Evolutionary conservation across 2,329 filamentous ascomycete genomes (phyloP), one percentile per base, ranked within the genome.

Genomic region (Neonectria coccinea): DNA sequence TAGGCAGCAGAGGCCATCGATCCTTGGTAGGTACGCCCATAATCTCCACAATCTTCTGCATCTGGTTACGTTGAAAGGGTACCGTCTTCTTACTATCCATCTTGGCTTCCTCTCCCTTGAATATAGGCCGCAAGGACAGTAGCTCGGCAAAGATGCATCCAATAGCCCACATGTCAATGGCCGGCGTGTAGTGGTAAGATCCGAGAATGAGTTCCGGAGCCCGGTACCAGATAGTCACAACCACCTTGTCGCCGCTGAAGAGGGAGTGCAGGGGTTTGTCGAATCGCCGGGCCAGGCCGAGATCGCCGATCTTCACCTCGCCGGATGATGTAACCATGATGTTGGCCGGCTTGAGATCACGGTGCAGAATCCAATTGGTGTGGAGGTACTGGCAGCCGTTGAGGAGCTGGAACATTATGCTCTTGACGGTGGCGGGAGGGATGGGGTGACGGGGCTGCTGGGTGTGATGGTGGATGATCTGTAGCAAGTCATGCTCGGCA

Each of bases 221-320:
- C 22, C 96, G 92, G 75, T 99, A 99, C 96, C 96, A 99, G 67
- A 99, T 99, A 0, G 96, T 99, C 14, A 99, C 96, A 56, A 99
- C 96, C 2, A 99, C 96, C 78, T 99, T 99, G 73, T 99, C 96
- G 56, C 96, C 96, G 18, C 89, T 92, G 79, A 96, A 99, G 1
- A 99, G 86, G 0, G 92, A 93, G 74, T 97, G 93, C 1, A 98
- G 83, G 0, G 96, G 96, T 76, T 98, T 97, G 81, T 96, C 91
- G 79, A 98, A 98, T 2, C 97, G 85, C 18, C 96, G 90, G 8
- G 96, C 96, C 2, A 99, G 86, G 2, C 96, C 96, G 44, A 99
- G 82, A 79, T 99, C 96, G 44, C 96, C 96, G 69, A 99, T 97
- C 77, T 96, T 96, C 71, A 99, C 94, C 68, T 93, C 92, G 11